phyloP scores from a whole-genome alignment of 805 yeast genomes.

The Nakazawaea ishiwadae region DNA sequence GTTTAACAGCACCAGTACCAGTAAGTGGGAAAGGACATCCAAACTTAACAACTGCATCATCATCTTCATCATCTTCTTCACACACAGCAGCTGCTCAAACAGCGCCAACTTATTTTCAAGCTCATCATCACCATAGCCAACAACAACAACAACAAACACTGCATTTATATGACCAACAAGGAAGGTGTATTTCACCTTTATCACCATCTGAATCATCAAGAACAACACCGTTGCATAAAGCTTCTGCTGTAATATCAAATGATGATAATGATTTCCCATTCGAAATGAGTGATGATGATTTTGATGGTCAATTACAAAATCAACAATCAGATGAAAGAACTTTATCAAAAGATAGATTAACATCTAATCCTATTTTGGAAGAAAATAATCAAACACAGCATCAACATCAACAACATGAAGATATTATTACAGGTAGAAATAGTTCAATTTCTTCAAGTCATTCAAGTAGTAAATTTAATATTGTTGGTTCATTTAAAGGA shows the following conservation, averaged over 20 bases:
- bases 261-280: slow-evolving; percentile 11
- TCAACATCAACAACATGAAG: not conserved
- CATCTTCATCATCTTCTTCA: too few species aligned
- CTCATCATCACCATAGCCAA: too few species aligned
- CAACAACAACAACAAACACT: too few species aligned
- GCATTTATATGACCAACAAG: not conserved
- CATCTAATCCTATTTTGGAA: not conserved
- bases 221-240: not conserved
- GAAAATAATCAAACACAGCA: not conserved
- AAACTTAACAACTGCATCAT: too few species aligned
- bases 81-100: too few species aligned
- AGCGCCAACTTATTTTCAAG: too few species aligned
- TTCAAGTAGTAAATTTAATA: slow-evolving; percentile 20
- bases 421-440: not conserved
- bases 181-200: slow-evolving; percentile 10
- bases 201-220: slow-evolving; percentile 7
- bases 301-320: not conserved
- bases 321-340: not conserved
- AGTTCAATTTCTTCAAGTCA: slow-evolving; percentile 17
- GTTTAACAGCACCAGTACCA: slow-evolving; percentile 2
- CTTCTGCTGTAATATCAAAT: not conserved
- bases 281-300: slow-evolving; percentile 12
- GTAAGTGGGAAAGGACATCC: slow-evolving; percentile 1
- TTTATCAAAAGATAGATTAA: not conserved
- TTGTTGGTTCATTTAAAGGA: slow-evolving; percentile 8